Base-by-base conservation (phyloP, 1,284 basidiomycete genomes). In the Apiotrichum porosum region DNA sequence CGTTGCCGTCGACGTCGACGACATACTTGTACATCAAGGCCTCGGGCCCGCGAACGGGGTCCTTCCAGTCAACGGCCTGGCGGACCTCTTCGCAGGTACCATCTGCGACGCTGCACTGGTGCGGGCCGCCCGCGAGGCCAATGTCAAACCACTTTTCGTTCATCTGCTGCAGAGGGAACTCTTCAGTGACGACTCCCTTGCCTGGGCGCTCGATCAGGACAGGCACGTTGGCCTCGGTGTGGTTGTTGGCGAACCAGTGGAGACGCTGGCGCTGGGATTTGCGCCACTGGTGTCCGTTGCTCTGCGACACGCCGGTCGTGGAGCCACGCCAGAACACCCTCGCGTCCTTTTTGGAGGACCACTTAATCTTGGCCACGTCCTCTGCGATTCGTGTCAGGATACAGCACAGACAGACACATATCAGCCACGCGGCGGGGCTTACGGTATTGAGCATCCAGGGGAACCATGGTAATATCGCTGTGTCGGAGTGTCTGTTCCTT, bases 1-100 rank as follows among this genome's bases (percentile, higher is more conserved):
- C 74, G 43, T 76, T 76, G 5, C 75, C 75, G 49, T 77, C 75
- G 10, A 76, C 65, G 49, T 77, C 75, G 24, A 76, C 51, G 23
- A 71, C 56, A 54, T 72, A 75, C 61, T 72, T 71, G 60, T 70
- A 73, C 59, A 56, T 54, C 37, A 21, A 44, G 2, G n/a, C 44
- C 18, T 60, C 60, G 37, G 65, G 54, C 28, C 61, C 57, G 6
- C 47, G 44, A 42, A 73, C 54, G 28, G 49, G 13, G 19, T 49
- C 49, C 48, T 65, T 61, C 49, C 73, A 71, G 15, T 70, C 54
- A 46, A 72, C 71, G 51, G 62, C 59, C 21, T 40, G 38, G 23
- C 33, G 42, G 42, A 75, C 60, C 21, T 68, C 67, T 9, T 68
- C 68, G 44, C 75, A 76, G 3, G 52, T 61, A 18, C 70, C 72